A percentile compares a stretch with the other conserved stretches of the same genome.
Evolutionary conservation across 352 stramenopile genomes (phyloP).

Genomic region (Phytophthora palmivora): DNA sequence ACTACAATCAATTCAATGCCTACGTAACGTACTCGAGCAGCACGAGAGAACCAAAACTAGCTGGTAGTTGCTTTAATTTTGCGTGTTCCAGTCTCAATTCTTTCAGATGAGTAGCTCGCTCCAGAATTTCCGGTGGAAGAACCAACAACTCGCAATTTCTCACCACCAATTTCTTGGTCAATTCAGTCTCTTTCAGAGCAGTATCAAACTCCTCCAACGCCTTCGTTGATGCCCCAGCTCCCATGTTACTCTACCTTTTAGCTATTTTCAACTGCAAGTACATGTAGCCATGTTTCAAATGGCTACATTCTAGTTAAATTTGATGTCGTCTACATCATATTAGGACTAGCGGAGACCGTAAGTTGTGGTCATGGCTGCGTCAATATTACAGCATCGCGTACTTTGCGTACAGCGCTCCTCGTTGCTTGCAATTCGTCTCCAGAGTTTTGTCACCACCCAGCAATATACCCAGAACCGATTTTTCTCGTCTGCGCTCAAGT

Average conservation of each 20-base stretch:
- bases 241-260: constrained; percentile 12
- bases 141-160: constrained; percentile 43
- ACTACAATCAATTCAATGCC: background rate
- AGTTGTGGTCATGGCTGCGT: constrained; percentile 19
- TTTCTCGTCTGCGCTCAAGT: constrained; percentile 14
- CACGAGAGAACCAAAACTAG: constrained; percentile 60
- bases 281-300: background rate
- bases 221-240: constrained; percentile 44
- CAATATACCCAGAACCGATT: background rate
- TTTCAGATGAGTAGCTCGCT: constrained; percentile 48
- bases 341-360: background rate
- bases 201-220: constrained; percentile 48
- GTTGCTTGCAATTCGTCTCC: constrained; percentile 4
- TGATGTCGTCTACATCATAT: background rate
- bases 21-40: constrained; percentile 49
- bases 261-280: background rate
- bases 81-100: constrained; percentile 50
- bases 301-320: background rate
- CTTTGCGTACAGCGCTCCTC: constrained; percentile 8
- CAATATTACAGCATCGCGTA: constrained; percentile 10
- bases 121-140: constrained; percentile 52
- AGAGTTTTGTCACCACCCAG: background rate
- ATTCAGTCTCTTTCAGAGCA: constrained; percentile 28
- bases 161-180: constrained; percentile 36
- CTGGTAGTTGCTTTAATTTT: constrained; percentile 42